Evolutionary conservation across 495 filamentous ascomycete species (phyloP), one percentile per base, ranked within the genome.

Genomic region (Talaromyces stipitatus): DNA sequence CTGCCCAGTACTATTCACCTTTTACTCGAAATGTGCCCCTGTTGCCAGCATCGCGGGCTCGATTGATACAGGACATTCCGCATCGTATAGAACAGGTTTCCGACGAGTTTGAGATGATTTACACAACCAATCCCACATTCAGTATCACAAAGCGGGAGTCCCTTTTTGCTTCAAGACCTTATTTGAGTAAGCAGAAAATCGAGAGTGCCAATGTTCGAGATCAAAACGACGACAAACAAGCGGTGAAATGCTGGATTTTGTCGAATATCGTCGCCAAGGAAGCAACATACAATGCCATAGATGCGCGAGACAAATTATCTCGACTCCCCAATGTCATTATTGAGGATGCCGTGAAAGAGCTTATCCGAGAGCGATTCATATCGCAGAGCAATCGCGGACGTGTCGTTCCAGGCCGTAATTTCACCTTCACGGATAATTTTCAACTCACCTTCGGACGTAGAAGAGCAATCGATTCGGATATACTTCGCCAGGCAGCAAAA

Each of bases 231-330:
- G 58, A 32, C 67, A 67, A 46, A n/a, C 68, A 72, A 14, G 63
- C 75, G 10, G 78, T 75, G 36, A 85, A 83, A 61, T 79, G 82
- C n/a, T 85, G 78, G 80, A 70, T 85, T 38, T 79, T 84, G 27
- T 80, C 85, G 20, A 81, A 81, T 38, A 68, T 79, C 33, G 59
- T 81, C 27, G 82, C 83, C 0, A 74, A 78, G 6, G 72, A 78
- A 18, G 67, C 74, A 12, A 69, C 66, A 2, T 86, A 81, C 62
- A 60, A 76, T 24, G 59, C 69, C 1, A 50, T 59, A 7, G 59
- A 71, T 4, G 82, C 82, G 18, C 62, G 68, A 22, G 47, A 66
- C 23, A 76, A 75, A n/a, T 69, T 87, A 6, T 53, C 56, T 2
- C 57, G 55, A 2, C 65, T 85, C 36, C 66, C 72, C 50, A 58